A percentile compares a stretch with the other conserved stretches of the same genome.
Conservation (phyloP, 2,329 filamentous ascomycete genomes). For the Juglanconis oblonga region DNA sequence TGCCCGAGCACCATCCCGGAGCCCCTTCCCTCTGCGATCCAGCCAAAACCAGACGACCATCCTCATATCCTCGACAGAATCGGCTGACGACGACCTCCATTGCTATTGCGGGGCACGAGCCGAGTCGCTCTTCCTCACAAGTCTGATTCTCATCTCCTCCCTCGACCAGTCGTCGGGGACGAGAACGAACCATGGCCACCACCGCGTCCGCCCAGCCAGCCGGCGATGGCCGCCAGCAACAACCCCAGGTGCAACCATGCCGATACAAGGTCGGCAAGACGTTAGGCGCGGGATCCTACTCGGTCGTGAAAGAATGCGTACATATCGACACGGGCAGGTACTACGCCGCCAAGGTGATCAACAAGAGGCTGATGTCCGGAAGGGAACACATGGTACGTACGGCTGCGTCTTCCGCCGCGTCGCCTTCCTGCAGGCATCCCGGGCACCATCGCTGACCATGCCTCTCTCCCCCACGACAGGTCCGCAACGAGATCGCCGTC, state of each 20-base stretch:
- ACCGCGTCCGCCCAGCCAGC: slow-evolving; percentile 17
- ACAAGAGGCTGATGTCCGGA: slow-evolving; percentile 96
- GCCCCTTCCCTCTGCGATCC: neutral
- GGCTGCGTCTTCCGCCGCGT: slow-evolving; percentile 10
- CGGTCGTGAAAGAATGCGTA: slow-evolving; percentile 97
- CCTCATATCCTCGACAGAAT: neutral
- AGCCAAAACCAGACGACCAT: neutral
- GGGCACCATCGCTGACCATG: neutral
- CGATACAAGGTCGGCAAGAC: slow-evolving; percentile 99
- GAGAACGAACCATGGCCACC: neutral
- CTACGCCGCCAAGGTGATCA: slow-evolving; percentile 99
- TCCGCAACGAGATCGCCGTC: slow-evolving; percentile 96
- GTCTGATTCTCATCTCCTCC: neutral
- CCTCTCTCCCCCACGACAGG: slow-evolving; percentile 47
- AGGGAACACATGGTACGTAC: slow-evolving; percentile 88
- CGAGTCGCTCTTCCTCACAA: slow-evolving; percentile 4
- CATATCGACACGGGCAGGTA: slow-evolving; percentile 97
- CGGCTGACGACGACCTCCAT: slow-evolving; percentile 6
- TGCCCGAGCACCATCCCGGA: neutral
- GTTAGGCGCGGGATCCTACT: slow-evolving; percentile 92
- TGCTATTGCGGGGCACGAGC: slow-evolving; percentile 6
- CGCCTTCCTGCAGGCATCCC: neutral
- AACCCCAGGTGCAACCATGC: slow-evolving; percentile 82
- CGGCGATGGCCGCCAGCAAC: slow-evolving; percentile 24
- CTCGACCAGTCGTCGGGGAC: neutral